Conservation (phyloP, 1,284 basidiomycete species). For the Ganoderma sinense region DNA sequence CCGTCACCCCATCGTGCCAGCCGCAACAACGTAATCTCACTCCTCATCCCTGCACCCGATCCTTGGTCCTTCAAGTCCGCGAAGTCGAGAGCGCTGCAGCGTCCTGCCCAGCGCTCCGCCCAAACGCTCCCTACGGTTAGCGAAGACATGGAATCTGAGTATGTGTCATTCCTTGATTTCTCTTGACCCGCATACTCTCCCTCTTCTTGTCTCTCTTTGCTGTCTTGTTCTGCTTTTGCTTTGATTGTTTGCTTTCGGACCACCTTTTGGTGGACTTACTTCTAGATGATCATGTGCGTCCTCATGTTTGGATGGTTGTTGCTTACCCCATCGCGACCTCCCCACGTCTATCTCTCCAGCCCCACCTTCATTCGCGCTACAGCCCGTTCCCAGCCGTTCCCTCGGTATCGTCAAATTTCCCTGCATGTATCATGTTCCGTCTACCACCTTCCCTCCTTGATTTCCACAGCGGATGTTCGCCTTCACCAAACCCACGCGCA, state of each 20-base stretch:
- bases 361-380: slow-evolving; percentile 4
- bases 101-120: slow-evolving; percentile 19
- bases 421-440: neutral
- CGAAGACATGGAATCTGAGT: slow-evolving; percentile 36
- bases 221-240: neutral
- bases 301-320: neutral
- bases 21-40: slow-evolving; percentile 33
- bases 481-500: slow-evolving; percentile 6
- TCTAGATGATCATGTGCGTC: neutral
- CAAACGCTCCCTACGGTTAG: slow-evolving; percentile 38
- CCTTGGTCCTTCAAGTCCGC: slow-evolving; percentile 22
- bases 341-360: slow-evolving; percentile 18
- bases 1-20: slow-evolving; percentile 46
- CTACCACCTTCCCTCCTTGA: neutral
- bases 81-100: slow-evolving; percentile 20
- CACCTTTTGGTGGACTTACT: neutral
- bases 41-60: slow-evolving; percentile 54
- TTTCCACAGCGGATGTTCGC: slow-evolving; percentile 1
- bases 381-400: slow-evolving; percentile 9
- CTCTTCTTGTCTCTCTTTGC: slow-evolving; percentile 7
- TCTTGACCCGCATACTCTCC: slow-evolving; percentile 11
- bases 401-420: slow-evolving; percentile 19
- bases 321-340: slow-evolving; percentile 12
- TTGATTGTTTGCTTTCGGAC: neutral
- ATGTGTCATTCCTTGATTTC: slow-evolving; percentile 41